Evolutionary conservation across 805 yeast genomes (phyloP).

Genomic region (Wickerhamiella azymoides): DNA sequence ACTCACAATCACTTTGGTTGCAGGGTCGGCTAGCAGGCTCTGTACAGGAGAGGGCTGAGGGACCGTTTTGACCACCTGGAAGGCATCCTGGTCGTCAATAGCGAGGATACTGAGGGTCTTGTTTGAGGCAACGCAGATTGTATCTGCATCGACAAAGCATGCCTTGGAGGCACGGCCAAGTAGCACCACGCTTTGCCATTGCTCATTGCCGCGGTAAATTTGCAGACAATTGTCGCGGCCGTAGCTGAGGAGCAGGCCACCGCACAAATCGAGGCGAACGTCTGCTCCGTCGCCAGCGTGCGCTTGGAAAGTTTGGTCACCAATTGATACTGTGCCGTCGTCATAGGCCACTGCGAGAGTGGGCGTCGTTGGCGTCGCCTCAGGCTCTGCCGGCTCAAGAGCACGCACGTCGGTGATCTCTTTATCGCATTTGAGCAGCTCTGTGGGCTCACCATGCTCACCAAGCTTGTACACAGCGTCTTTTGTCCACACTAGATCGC

Average conservation of each 20-base stretch:
- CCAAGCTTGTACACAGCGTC: not conserved
- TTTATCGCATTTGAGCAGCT: not conserved
- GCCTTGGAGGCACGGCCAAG: constrained; percentile 31
- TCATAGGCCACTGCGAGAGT: not conserved
- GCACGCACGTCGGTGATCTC: not conserved
- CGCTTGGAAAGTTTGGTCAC: constrained; percentile 8
- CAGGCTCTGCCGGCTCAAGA: no score
- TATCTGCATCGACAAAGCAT: constrained; percentile 23
- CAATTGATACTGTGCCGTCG: constrained; percentile 8
- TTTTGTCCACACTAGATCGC: not conserved
- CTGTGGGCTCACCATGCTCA: not conserved
- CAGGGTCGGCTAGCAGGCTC: constrained; percentile 22
- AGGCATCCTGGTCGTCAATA: constrained; percentile 19
- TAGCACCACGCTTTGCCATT: constrained; percentile 38
- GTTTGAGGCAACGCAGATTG: constrained; percentile 41
- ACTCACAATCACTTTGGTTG: constrained; percentile 7
- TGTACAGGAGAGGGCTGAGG: constrained; percentile 40
- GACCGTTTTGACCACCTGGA: constrained; percentile 33
- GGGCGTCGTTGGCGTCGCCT: no score
- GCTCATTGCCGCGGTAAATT: constrained; percentile 11
- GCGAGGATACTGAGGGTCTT: constrained; percentile 39
- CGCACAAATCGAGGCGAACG: constrained; percentile 3
- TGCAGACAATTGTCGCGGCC: constrained; percentile 18
- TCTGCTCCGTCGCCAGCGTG: constrained; percentile 18
- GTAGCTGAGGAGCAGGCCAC: constrained; percentile 6